A percentile compares a stretch with the other conserved stretches of the same genome.
Evolutionary conservation across 2,329 filamentous ascomycete genomes (phyloP).

Genomic region (Pseudomassariella vexata): DNA sequence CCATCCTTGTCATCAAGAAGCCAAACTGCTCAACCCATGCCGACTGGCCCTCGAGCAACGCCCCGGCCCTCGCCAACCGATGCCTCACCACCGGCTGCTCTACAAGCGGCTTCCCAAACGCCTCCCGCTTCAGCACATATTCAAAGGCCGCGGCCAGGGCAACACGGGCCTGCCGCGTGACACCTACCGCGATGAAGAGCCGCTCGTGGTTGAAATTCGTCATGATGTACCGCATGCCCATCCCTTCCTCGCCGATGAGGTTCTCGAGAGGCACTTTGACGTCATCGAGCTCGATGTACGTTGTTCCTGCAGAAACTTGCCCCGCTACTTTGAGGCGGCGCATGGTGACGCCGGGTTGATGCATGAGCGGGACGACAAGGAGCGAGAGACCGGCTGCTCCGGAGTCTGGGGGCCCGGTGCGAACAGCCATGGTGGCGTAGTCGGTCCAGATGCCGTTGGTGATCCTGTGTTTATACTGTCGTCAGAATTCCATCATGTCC

Average conservation of each 20-base stretch:
- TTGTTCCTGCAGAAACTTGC: slow-evolving; percentile 61
- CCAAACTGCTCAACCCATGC: slow-evolving; percentile 69
- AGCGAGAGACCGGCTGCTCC: slow-evolving; percentile 59
- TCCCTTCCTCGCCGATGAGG: slow-evolving; percentile 62
- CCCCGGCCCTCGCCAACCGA: slow-evolving; percentile 64
- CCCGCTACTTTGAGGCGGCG: slow-evolving; percentile 62
- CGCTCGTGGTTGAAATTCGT: slow-evolving; percentile 78
- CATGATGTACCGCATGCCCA: slow-evolving; percentile 71
- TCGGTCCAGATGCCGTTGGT: slow-evolving; percentile 69
- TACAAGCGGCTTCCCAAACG: slow-evolving; percentile 48
- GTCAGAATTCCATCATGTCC: no score
- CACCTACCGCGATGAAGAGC: slow-evolving; percentile 58
- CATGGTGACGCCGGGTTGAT: slow-evolving; percentile 61
- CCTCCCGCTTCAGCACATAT: slow-evolving; percentile 31
- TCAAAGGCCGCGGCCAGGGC: slow-evolving; percentile 29
- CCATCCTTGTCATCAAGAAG: slow-evolving; percentile 60
- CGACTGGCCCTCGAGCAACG: slow-evolving; percentile 62
- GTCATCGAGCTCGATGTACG: slow-evolving; percentile 71
- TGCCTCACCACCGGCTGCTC: slow-evolving; percentile 71
- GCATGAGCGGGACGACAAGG: slow-evolving; percentile 65
- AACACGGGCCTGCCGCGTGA: slow-evolving; percentile 52
- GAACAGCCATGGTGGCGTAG: slow-evolving; percentile 64
- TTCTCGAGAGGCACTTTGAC: slow-evolving; percentile 67
- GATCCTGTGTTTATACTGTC: slow-evolving; percentile 44
- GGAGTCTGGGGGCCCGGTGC: slow-evolving; percentile 55